Evolutionary conservation across 2,329 filamentous ascomycete species (phyloP).

Genomic region (Periconia digitata): DNA sequence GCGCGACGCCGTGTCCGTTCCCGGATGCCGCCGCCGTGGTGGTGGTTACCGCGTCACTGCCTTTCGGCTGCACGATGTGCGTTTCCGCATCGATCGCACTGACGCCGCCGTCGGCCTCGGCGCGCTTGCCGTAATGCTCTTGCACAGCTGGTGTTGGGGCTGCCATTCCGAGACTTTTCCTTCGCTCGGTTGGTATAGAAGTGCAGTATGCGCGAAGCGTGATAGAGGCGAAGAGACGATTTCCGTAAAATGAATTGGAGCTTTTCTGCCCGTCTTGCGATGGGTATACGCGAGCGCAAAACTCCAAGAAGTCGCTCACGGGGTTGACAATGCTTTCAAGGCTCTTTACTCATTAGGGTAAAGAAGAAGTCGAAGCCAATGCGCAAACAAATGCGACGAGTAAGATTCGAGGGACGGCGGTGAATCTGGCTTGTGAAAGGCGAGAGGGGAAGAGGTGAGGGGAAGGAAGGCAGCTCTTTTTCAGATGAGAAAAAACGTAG

Average conservation of each 20-base stretch:
- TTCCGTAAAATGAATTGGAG: constrained; percentile 18
- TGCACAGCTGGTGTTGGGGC: neutral
- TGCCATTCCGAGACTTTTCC: neutral
- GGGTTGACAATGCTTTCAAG: constrained; percentile 1
- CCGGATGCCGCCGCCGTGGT: constrained; percentile 39
- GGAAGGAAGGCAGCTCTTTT: neutral
- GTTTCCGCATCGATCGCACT: constrained; percentile 9
- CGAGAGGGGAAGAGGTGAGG: neutral
- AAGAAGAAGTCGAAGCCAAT: too few relatives aligned
- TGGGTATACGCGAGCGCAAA: constrained; percentile 43
- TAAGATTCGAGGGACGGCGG: too few relatives aligned
- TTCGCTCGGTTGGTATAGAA: neutral
- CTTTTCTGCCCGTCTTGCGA: too few relatives aligned
- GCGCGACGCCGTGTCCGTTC: constrained; percentile 24
- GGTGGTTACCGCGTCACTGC: constrained; percentile 9
- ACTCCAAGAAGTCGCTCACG: constrained; percentile 46
- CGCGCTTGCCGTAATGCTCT: neutral
- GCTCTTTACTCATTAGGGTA: neutral
- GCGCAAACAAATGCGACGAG: too few relatives aligned
- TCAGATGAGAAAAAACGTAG: neutral
- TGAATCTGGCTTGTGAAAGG: too few relatives aligned
- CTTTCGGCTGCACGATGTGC: constrained; percentile 21
- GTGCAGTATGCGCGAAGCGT: neutral
- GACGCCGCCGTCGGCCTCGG: constrained; percentile 9
- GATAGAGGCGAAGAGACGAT: neutral